Evolutionary conservation across 768 basidiomycete genomes (phyloP).

Genomic region (Baorangia bicolor): DNA sequence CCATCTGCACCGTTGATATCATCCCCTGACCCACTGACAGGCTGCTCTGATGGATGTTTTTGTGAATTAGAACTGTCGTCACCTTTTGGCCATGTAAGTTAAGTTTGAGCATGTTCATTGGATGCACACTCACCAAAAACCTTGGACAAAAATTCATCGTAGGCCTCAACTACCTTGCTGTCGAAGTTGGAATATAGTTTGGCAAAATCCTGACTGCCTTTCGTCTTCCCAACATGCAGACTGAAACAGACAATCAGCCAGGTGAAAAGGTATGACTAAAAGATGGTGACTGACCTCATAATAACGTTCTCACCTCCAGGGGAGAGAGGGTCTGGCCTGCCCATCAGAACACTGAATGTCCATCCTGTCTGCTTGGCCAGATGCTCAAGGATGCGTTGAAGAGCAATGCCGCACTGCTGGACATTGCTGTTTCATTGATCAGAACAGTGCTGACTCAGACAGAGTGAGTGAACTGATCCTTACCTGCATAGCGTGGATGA

Average conservation of each 20-base stretch:
- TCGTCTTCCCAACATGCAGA: background rate
- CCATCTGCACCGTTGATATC: too few species aligned
- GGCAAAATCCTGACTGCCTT: background rate
- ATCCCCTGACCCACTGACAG: too few species aligned
- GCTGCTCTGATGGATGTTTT: too few species aligned
- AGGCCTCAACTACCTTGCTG: too few species aligned
- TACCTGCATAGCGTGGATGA: too few species aligned
- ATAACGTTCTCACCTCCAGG: background rate
- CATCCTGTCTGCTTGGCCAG: background rate
- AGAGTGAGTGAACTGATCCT: too few species aligned
- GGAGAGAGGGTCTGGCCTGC: background rate
- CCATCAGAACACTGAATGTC: background rate
- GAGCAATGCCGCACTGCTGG: background rate
- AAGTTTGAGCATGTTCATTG: too few species aligned
- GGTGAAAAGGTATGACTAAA: background rate
- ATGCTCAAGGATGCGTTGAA: background rate
- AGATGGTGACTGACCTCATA: background rate
- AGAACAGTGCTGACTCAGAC: too few species aligned
- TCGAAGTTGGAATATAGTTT: background rate
- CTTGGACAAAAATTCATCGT: too few species aligned
- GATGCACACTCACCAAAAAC: too few species aligned
- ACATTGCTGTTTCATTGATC: background rate
- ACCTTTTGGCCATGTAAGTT: too few species aligned
- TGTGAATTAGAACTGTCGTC: too few species aligned
- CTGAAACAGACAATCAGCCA: background rate